phyloP scores from a whole-genome alignment of 2,329 filamentous ascomycete species.

The Aspergillus fructus region DNA sequence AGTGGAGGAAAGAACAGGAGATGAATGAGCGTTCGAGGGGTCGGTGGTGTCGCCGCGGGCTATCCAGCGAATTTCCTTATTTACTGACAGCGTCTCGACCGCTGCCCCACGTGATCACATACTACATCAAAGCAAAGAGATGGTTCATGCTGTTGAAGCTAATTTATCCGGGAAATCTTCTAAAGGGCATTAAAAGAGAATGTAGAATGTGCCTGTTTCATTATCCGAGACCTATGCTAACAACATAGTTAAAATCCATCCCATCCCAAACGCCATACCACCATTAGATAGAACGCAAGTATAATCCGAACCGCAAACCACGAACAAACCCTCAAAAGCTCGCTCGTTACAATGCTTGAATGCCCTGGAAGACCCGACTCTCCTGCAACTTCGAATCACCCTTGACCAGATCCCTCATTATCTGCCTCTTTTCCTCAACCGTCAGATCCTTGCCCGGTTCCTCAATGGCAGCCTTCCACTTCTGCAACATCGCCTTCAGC shows the following conservation, averaged over 20 bases:
- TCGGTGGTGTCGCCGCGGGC: neutral
- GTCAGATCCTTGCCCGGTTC: constrained; percentile 59
- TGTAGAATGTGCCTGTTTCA: neutral
- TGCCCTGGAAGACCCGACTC: constrained; percentile 55
- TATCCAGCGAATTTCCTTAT: constrained; percentile 3
- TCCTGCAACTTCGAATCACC: constrained; percentile 64
- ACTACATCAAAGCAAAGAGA: neutral
- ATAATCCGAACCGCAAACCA: neutral
- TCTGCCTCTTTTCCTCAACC: constrained; percentile 73
- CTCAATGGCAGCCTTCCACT: constrained; percentile 79
- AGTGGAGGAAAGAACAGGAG: neutral
- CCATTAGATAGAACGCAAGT: neutral
- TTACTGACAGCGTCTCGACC: constrained; percentile 3
- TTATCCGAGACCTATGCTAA: neutral
- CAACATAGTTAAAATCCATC: neutral
- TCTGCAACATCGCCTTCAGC: constrained; percentile 76
- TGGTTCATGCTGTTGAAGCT: neutral
- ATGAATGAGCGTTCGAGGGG: neutral
- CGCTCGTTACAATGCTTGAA: constrained; percentile 45
- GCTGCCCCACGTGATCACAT: constrained; percentile 7
- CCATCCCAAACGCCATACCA: neutral
- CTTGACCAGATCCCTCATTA: constrained; percentile 76
- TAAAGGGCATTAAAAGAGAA: neutral
- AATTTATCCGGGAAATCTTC: neutral
- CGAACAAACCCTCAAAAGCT: neutral